phyloP scores from a whole-genome alignment of 108 stramenopile species.

The Fragilaria crotonensis region DNA sequence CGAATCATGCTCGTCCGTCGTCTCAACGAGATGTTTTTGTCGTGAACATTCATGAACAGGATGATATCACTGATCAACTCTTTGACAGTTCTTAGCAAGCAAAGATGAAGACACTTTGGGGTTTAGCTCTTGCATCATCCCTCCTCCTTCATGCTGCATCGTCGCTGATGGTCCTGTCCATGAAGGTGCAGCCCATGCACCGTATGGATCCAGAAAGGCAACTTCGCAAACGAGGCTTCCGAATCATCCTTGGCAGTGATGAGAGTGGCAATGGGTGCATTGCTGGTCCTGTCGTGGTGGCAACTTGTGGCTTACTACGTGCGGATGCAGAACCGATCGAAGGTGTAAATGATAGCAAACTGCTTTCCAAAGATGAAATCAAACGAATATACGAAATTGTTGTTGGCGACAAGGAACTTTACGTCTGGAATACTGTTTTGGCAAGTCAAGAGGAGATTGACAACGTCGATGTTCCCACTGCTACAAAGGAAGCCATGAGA shows the following conservation, averaged over 20 bases:
- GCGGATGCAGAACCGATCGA: not conserved
- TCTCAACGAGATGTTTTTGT: too few species aligned
- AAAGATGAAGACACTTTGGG: too few species aligned
- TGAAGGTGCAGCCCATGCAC: not conserved
- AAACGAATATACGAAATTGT: constrained; percentile 48
- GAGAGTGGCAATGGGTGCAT: constrained; percentile 73
- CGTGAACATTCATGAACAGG: too few species aligned
- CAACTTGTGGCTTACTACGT: constrained; percentile 49
- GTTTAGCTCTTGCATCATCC: too few species aligned
- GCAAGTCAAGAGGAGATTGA: constrained; percentile 50
- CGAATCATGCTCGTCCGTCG: too few species aligned
- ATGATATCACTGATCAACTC: too few species aligned
- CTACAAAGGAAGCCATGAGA: constrained; percentile 51
- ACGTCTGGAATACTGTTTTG: constrained; percentile 31
- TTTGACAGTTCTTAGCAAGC: too few species aligned
- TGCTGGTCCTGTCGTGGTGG: constrained; percentile 70
- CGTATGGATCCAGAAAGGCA: constrained; percentile 19
- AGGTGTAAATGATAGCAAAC: constrained; percentile 63
- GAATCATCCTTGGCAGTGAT: constrained; percentile 61
- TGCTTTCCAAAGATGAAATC: constrained; percentile 27
- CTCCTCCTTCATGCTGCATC: too few species aligned
- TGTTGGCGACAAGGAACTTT: constrained; percentile 29
- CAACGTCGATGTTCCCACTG: constrained; percentile 32
- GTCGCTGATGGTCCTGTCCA: not conserved
- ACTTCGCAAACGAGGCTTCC: constrained; percentile 23